Evolutionary conservation across 352 stramenopile species (phyloP), one percentile per base, ranked within the genome.

Genomic region (Pythium monospermum): DNA sequence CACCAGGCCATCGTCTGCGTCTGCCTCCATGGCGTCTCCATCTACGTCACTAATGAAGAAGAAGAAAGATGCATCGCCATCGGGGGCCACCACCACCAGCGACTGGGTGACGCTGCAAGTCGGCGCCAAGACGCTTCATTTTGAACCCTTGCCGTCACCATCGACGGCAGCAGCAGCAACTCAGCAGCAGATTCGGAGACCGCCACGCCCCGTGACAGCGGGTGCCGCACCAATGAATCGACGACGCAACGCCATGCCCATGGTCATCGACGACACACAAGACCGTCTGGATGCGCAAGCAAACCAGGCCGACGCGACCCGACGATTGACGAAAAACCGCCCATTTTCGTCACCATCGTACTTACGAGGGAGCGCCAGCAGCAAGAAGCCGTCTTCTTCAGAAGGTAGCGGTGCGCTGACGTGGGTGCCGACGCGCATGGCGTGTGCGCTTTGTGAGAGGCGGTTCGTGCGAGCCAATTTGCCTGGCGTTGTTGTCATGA

Each of bases 401-500:
- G 8, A 52, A 42, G 16, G 30, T 15, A 25, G 35, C 6, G 21
- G 40, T 15, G 40, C 16, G 2, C 45, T 64, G 3, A 61, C 57
- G n/a, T 68, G 56, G 43, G 56, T 69, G 19, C 49, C 61, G 6
- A 64, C 49, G 4, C 49, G 56, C 13, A 31, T 57, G 15, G 7
- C 49, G 33, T 69, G 61, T 44, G 61, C 61, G 15, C 36, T 69
- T 16, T 69, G 61, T 26, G 55, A 65, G 16, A 38, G 54, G 2
- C 54, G 61, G 4, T 65, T 65, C 26, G 48, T 27, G 22, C 49
- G 61, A 0, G 19, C 36, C 8, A 65, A 65, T 35, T 35, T 69
- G 1, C 61, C 56, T 8, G 61, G 55, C 38, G 50, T 57, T 0
- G 61, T 61, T 6, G 61, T 69, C 32, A 69, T 64, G 56, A 69